Base-by-base conservation (phyloP, 305 asterid species). In the Salvia sclarea region DNA sequence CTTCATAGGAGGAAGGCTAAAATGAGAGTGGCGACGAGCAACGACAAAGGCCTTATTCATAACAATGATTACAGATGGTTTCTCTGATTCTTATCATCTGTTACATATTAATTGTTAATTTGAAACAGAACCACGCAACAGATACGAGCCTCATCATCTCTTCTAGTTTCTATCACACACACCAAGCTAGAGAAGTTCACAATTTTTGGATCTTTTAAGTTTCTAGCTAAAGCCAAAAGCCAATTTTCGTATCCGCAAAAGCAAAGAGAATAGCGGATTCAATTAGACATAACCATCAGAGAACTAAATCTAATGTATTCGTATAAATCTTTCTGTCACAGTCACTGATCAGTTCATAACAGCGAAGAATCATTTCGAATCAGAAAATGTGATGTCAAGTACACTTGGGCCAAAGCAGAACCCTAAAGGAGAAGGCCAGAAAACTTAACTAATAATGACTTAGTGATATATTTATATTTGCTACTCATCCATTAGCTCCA, bases 371-470 rank as follows among this genome's bases (percentile, higher is more conserved):
- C 22, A 41, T 38, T 30, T 20, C 8, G 14, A 53, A 30, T 4
- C 68, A 21, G 37, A 44, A 43, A 60, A 35, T 43, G 33, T 10
- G 8, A 25, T 11, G 28, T 20, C 58, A 31, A 17, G 18, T n/a
- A 43, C 16, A 72, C n/a, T 20, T 0, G 3, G 54, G 31, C 53
- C 48, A 44, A 17, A 38, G 35, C 25, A 43, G n/a, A 66, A 31
- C 64, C 44, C 18, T 11, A 48, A 50, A 41, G 16, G 30, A 73
- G 18, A 18, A 5, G 2, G 30, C 10, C 28, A 22, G 28, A 8
- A 48, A 49, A 20, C 68, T 50, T 49, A 50, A 70, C 45, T 8
- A 61, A 59, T 48, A 61, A 59, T 48, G 8, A 18, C 16, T 0
- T 25, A 25, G 30, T 25, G 30, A 4, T 6, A 28, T 28, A 38